Evolutionary conservation across 805 yeast genomes (phyloP).

Genomic region (Kluyveromyces aestuarii): DNA sequence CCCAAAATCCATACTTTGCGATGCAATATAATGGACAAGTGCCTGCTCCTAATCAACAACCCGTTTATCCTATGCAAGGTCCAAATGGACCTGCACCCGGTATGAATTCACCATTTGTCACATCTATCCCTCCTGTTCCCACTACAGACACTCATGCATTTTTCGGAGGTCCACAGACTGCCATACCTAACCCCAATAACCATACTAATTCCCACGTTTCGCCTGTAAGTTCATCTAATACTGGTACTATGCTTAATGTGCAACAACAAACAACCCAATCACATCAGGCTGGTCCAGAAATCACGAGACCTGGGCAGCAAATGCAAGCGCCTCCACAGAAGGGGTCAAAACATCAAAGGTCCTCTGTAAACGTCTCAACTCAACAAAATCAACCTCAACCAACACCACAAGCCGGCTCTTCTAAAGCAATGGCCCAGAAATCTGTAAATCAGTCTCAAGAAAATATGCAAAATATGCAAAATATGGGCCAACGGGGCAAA

Average conservation of each 20-base stretch:
- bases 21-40: not conserved
- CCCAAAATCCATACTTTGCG: not conserved
- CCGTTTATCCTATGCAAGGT: constrained; percentile 1
- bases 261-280: not conserved
- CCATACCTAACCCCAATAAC: too few species aligned
- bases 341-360: not conserved
- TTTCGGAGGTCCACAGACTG: not conserved
- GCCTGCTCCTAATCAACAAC: not conserved
- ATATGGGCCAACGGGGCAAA: not conserved
- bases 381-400: not conserved
- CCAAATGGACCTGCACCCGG: not conserved
- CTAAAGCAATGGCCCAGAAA: not conserved
- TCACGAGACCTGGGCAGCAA: not conserved
- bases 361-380: not conserved
- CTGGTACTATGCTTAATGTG: too few species aligned
- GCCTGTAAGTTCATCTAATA: too few species aligned
- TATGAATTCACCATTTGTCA: not conserved
- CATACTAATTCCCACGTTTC: too few species aligned
- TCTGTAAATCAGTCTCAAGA: not conserved
- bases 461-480: not conserved
- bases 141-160: not conserved
- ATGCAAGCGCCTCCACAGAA: not conserved
- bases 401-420: not conserved
- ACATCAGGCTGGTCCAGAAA: not conserved
- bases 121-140: not conserved